Conservation (phyloP, 2,329 filamentous ascomycete species). For the Epichloe gansuensis region DNA sequence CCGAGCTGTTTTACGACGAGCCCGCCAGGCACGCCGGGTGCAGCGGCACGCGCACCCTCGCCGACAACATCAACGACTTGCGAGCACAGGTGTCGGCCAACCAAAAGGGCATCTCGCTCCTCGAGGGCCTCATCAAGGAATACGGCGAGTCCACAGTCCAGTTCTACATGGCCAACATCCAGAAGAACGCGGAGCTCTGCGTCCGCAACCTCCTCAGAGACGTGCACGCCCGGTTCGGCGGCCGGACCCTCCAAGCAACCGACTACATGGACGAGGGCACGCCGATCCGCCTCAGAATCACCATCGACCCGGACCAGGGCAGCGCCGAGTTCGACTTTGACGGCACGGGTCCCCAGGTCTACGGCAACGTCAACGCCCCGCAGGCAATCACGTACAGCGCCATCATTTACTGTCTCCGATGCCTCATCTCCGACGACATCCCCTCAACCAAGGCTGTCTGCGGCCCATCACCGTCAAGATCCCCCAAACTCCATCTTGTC, state of each 20-base stretch:
- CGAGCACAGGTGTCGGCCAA: conserved; percentile 78
- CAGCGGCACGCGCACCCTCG: conserved; percentile 64
- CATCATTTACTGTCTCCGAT: conserved; percentile 79
- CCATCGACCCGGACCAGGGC: conserved; percentile 61
- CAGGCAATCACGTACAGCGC: conserved; percentile 73
- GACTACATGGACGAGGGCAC: conserved; percentile 81
- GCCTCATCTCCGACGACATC: conserved; percentile 69
- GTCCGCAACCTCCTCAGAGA: conserved; percentile 62
- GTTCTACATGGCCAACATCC: conserved; percentile 75
- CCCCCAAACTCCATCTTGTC: conserved; percentile 62
- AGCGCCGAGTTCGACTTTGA: conserved; percentile 72
- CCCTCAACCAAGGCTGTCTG: conserved; percentile 72
- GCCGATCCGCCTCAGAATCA: conserved; percentile 62
- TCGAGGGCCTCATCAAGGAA: conserved; percentile 61
- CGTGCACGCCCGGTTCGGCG: conserved; percentile 57
- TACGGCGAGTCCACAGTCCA: conserved; percentile 69
- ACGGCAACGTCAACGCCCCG: conserved; percentile 70
- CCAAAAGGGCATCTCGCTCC: conserved; percentile 75
- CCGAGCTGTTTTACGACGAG: conserved; percentile 58
- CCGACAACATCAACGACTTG: conserved; percentile 72
- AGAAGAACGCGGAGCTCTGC: conserved; percentile 64
- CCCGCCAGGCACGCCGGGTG: conserved; percentile 65
- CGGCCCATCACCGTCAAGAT: conserved; percentile 65
- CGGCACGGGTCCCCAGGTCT: conserved; percentile 69
- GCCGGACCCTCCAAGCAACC: conserved; percentile 55